Conservation (phyloP, 306 rosid genomes). For the Herpetospermum pedunculosum region DNA sequence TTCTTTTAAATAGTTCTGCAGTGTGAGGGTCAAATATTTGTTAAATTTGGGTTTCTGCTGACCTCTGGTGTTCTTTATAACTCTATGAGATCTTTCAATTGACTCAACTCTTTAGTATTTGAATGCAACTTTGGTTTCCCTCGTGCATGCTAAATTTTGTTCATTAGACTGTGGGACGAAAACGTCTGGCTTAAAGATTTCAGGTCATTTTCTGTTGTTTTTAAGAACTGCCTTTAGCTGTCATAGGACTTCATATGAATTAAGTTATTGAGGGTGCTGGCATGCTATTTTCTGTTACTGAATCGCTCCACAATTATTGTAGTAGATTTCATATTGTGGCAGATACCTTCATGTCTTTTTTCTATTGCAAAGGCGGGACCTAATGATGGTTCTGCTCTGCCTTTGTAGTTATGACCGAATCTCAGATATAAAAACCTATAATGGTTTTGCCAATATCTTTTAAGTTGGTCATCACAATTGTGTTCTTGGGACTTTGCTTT, state of each 20-base stretch:
- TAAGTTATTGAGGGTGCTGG: neutral
- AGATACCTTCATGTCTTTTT: neutral
- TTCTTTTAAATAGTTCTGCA: neutral
- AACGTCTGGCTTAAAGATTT: neutral
- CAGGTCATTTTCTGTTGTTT: neutral
- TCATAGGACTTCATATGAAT: neutral
- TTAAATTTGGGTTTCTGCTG: neutral
- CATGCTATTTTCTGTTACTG: neutral
- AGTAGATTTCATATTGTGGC: neutral
- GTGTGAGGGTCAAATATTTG: neutral
- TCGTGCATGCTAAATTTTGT: neutral
- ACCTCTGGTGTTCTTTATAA: neutral
- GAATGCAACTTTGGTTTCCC: neutral
- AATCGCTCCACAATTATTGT: neutral
- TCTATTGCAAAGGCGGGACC: neutral
- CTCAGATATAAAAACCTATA: neutral
- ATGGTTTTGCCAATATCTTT: neutral
- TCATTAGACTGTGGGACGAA: neutral
- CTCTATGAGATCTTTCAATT: neutral
- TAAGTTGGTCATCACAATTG: neutral
- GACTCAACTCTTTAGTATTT: neutral
- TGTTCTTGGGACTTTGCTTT: neutral
- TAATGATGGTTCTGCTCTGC: neutral
- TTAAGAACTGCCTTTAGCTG: neutral
- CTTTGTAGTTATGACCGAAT: neutral